phyloP scores from a whole-genome alignment of 179 eudicot genomes.

The Actinidia arguta region DNA sequence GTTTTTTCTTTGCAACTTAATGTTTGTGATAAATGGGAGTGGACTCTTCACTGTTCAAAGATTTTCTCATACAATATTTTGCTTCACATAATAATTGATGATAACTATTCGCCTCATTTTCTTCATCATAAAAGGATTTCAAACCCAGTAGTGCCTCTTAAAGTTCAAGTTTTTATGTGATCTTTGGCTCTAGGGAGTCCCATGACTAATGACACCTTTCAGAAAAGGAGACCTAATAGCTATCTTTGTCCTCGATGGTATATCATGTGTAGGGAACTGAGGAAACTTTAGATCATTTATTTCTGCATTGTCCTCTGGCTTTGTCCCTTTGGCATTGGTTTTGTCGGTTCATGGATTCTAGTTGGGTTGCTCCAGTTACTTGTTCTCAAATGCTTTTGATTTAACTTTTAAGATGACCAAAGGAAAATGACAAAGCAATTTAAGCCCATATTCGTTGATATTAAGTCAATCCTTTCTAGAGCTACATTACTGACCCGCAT shows the following conservation, averaged over 20 bases:
- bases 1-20: background rate
- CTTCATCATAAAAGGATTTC: background rate
- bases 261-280: background rate
- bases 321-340: background rate
- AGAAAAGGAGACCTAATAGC: background rate
- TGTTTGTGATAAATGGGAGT: background rate
- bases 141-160: background rate
- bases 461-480: too few species aligned
- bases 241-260: background rate
- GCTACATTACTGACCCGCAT: too few species aligned
- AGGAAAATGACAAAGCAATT: too few species aligned
- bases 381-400: background rate
- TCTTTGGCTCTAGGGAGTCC: background rate
- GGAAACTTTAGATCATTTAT: conserved; percentile 2
- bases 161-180: background rate
- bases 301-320: background rate
- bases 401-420: background rate
- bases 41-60: background rate
- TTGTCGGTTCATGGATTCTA: background rate
- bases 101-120: background rate
- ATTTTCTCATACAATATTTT: background rate
- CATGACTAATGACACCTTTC: background rate
- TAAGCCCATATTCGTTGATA: too few species aligned
- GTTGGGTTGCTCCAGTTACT: background rate
- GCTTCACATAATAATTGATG: background rate